These are phyloP conservation scores for Endoconidiophora polonica DNA, from an alignment of 2,329 filamentous ascomycete species.

Conservation along the genomic window DNA sequence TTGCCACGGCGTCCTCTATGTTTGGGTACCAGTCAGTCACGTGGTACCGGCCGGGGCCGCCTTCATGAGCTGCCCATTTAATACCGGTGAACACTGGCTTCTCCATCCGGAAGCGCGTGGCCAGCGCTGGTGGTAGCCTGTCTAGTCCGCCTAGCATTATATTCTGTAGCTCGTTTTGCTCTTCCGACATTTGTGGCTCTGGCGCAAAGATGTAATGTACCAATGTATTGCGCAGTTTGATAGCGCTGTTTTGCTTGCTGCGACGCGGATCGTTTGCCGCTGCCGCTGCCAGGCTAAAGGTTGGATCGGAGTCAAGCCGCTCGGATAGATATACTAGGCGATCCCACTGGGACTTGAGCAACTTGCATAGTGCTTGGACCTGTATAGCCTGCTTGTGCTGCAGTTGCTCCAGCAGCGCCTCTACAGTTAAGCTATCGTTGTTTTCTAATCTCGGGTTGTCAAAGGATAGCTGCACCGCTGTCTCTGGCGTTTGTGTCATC, in stretches of 20 bases:
- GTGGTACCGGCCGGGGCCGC: constrained; percentile 1
- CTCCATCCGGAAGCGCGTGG: neutral
- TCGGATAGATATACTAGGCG: constrained; percentile 14
- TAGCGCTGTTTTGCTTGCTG: constrained; percentile 10
- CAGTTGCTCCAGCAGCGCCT: constrained; percentile 1
- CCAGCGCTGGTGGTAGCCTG: neutral
- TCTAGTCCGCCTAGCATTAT: neutral
- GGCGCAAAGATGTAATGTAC: constrained; percentile 1
- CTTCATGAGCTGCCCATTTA: constrained; percentile 4
- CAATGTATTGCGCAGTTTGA: constrained; percentile 5
- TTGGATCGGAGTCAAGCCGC: constrained; percentile 4
- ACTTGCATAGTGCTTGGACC: constrained; percentile 4
- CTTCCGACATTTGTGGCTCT: neutral
- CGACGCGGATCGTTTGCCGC: neutral
- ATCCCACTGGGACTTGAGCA: constrained; percentile 15
- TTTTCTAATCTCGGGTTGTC: neutral
- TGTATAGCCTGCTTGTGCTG: constrained; percentile 1
- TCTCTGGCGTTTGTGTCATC: constrained; percentile 5
- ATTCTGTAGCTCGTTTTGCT: neutral
- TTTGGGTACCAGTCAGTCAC: constrained; percentile 11
- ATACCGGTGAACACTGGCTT: neutral
- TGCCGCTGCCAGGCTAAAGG: constrained; percentile 1
- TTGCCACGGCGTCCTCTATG: constrained; percentile 1
- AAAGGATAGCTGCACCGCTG: neutral
- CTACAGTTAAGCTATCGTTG: neutral